Conservation (phyloP, 495 filamentous ascomycete species). For the Podospora pseudopauciseta region DNA sequence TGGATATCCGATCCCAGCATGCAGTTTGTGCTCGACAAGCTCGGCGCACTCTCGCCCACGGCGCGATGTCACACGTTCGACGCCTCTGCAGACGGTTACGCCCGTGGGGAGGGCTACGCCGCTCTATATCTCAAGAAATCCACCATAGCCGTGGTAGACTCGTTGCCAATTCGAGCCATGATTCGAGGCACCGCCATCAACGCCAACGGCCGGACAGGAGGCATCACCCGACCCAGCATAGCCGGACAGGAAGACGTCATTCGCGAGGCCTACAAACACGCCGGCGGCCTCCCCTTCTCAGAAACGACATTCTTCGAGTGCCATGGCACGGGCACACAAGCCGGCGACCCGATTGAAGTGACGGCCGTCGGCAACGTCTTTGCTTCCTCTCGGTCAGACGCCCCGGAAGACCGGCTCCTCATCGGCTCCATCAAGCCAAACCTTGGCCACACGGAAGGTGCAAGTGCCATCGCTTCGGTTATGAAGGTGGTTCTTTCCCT, state of each 20-base stretch:
- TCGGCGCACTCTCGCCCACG: constrained; percentile 35
- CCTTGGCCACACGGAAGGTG: constrained; percentile 41
- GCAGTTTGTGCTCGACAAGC: background rate
- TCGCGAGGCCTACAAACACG: constrained; percentile 39
- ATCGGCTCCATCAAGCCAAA: constrained; percentile 38
- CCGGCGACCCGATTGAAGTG: constrained; percentile 39
- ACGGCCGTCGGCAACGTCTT: constrained; percentile 27
- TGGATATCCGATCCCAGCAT: constrained; percentile 33
- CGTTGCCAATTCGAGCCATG: constrained; percentile 54
- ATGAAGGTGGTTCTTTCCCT: constrained; percentile 39
- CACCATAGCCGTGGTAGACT: constrained; percentile 44
- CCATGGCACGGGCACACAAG: constrained; percentile 35
- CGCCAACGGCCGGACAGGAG: constrained; percentile 47
- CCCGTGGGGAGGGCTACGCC: constrained; percentile 55
- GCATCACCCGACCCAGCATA: constrained; percentile 51
- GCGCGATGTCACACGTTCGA: constrained; percentile 57
- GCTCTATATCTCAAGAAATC: constrained; percentile 54
- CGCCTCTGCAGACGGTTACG: constrained; percentile 59
- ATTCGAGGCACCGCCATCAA: constrained; percentile 54
- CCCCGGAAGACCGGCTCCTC: constrained; percentile 9
- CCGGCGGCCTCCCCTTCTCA: constrained; percentile 42
- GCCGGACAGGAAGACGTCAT: constrained; percentile 52
- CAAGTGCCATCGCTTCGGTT: constrained; percentile 35
- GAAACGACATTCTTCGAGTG: constrained; percentile 41
- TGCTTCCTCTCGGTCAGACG: background rate